Percentiles rank a stretch among this genome's conserved stretches.
Evolutionary conservation across 2,329 filamentous ascomycete genomes (phyloP).

Genomic region (Fusarium abutilonis): DNA sequence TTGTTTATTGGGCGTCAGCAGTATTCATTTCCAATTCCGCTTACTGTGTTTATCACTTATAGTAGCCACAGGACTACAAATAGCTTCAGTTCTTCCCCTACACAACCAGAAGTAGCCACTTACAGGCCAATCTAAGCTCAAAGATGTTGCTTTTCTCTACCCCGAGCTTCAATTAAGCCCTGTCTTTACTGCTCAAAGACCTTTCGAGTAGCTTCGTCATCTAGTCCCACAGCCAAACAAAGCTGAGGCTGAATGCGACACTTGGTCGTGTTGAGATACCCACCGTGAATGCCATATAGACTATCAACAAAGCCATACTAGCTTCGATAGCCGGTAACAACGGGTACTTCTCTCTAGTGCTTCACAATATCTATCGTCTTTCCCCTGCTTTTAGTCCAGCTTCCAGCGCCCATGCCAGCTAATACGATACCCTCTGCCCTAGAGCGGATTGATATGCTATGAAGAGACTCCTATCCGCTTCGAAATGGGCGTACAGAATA

Average conservation of each 20-base stretch:
- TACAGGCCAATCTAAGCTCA: neutral
- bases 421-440: constrained; percentile 64
- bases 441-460: constrained; percentile 54
- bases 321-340: constrained; percentile 59
- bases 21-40: neutral
- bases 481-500: constrained; percentile 63
- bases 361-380: constrained; percentile 53
- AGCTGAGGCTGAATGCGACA: constrained; percentile 60
- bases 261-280: constrained; percentile 64
- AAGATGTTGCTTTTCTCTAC: neutral
- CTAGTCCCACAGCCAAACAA: constrained; percentile 36
- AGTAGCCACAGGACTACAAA: too few relatives aligned
- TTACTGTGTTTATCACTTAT: neutral
- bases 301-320: constrained; percentile 59
- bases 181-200: neutral
- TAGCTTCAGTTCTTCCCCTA: too few relatives aligned
- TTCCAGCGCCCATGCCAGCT: constrained; percentile 63
- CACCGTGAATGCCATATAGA: constrained; percentile 39
- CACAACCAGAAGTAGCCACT: neutral
- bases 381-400: constrained; percentile 51
- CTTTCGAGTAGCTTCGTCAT: neutral
- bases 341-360: constrained; percentile 53
- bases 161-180: neutral
- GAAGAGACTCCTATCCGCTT: constrained; percentile 54
- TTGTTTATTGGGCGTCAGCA: neutral